Evolutionary conservation across 2,329 filamentous ascomycete species (phyloP), one percentile per base, ranked within the genome.

Genomic region (Verticillium albo-atrum): DNA sequence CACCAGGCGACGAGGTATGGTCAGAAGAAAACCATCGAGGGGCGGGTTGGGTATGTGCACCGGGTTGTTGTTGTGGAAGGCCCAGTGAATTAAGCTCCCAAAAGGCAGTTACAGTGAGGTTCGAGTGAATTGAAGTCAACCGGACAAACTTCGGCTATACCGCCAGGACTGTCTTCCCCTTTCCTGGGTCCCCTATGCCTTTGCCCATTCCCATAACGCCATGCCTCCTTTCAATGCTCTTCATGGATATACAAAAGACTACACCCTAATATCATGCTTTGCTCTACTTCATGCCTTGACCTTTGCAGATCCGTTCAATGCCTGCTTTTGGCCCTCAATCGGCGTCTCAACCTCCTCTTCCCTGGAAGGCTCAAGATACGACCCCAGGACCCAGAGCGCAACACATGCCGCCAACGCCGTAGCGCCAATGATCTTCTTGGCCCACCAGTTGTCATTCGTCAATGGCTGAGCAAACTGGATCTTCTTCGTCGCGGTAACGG

Each of bases 381-480:
- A 83, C 4, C 83, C 81, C 23, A 85, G 62, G 5, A 76, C 79
- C 86, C 86, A 89, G 2, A 88, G 71, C 52, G 84, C 70, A 10
- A 79, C 82, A 66, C 86, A 89, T 1, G 84, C 86, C n/a, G 78
- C 81, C 57, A 90, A 72, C 7, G 84, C 83, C 23, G 83, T 82
- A 4, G 82, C 83, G n/a, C 87, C 86, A 30, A 84, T 73, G 2
- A 82, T 73, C 72, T 87, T 89, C 76, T 87, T 89, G 2, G 77
- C 82, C 81, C 85, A 88, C 84, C 87, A 89, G 58, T 84, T 82
- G 34, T 87, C 82, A 58, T 89, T 85, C 3, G 82, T 87, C 56
- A 89, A 73, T 32, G 88, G 84, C 66, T 84, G 89, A 14, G 86
- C 66, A 56, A 64, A 53, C 27, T 62, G 59, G 32, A 64, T 58